Evolutionary conservation across 345 rosid species (phyloP).

Genomic region (Salix koriyanagi): DNA sequence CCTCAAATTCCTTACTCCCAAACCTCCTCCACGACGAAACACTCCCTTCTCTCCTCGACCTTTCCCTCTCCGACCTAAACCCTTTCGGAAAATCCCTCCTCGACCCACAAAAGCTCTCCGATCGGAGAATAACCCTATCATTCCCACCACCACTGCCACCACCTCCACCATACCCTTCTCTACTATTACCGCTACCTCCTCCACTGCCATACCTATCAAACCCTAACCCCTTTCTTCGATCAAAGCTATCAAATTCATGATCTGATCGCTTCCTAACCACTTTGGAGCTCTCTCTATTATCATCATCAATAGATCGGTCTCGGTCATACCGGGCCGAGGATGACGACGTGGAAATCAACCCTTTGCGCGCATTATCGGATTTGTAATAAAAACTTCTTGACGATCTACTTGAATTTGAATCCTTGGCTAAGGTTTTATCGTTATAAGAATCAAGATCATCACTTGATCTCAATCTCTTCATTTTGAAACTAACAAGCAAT

Average conservation of each 20-base stretch:
- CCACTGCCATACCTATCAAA: constrained; percentile 52
- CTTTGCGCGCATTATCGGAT: constrained; percentile 48
- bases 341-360: constrained; percentile 42
- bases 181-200: constrained; percentile 28
- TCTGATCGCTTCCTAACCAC: constrained; percentile 52
- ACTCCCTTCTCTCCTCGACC: constrained; percentile 66
- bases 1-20: constrained; percentile 41
- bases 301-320: constrained; percentile 51
- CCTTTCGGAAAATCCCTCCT: constrained; percentile 83
- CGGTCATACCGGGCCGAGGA: constrained; percentile 59
- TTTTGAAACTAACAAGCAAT: constrained; percentile 4
- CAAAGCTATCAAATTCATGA: constrained; percentile 57
- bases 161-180: constrained; percentile 18
- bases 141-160: constrained; percentile 7
- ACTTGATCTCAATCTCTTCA: constrained; percentile 87
- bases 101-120: constrained; percentile 68
- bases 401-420: constrained; percentile 45
- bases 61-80: constrained; percentile 77
- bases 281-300: constrained; percentile 42
- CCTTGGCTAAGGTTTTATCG: constrained; percentile 45
- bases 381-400: constrained; percentile 56
- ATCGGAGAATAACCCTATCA: constrained; percentile 45
- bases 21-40: constrained; percentile 78
- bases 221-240: constrained; percentile 53
- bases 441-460: constrained; percentile 61